Conservation (phyloP, 345 rosid species). For the Iberis pinnata region DNA sequence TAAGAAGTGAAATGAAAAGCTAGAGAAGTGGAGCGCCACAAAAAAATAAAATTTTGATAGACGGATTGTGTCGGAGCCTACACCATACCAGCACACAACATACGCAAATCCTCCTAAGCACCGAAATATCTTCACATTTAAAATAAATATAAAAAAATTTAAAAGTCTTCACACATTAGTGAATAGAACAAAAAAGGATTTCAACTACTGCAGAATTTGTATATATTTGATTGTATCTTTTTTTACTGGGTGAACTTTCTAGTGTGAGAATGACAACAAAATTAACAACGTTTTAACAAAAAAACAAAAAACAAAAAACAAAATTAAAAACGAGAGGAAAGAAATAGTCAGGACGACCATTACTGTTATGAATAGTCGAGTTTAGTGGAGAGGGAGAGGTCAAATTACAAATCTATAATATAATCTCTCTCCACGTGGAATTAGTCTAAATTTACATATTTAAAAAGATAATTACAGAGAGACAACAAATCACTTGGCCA, state of each 20-base stretch:
- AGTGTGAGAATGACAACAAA: too few relatives aligned
- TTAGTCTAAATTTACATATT: conserved; percentile 14
- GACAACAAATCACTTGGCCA: conserved; percentile 31
- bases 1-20: conserved; percentile 2
- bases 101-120: too few relatives aligned
- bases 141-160: too few relatives aligned
- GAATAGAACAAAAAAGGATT: too few relatives aligned
- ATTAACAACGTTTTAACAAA: too few relatives aligned
- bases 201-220: too few relatives aligned
- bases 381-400: conserved; percentile 21
- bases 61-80: conserved; percentile 1
- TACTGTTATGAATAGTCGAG: conserved; percentile 21
- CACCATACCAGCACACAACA: too few relatives aligned
- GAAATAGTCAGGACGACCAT: conserved; percentile 18
- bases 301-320: neutral
- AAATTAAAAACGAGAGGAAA: neutral
- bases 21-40: conserved; percentile 29
- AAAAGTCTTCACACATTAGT: too few relatives aligned
- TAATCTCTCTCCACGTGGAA: conserved; percentile 26
- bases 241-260: too few relatives aligned
- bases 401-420: conserved; percentile 9
- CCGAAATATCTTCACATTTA: too few relatives aligned
- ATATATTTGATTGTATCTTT: too few relatives aligned
- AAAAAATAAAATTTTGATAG: conserved; percentile 1
- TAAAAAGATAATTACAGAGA: conserved; percentile 12